phyloP scores from a whole-genome alignment of 2,329 filamentous ascomycete genomes.

The Ophiocordyceps australis region DNA sequence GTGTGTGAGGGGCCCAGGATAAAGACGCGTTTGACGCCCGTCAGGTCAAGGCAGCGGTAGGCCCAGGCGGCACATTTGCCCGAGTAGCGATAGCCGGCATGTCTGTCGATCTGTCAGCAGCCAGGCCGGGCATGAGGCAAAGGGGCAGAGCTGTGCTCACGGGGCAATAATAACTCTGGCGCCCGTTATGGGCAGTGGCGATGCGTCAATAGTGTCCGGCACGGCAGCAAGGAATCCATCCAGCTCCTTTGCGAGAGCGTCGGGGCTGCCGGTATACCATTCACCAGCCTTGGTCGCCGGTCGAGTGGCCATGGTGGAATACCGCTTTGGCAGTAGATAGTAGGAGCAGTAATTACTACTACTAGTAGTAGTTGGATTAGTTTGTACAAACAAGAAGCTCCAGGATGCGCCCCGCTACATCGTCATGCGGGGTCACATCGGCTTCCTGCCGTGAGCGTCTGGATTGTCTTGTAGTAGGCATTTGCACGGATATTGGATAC shows the following conservation, averaged over 20 bases:
- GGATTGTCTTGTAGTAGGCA: too few species aligned
- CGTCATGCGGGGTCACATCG: too few species aligned
- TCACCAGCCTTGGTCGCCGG: slow-evolving; percentile 60
- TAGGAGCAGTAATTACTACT: too few species aligned
- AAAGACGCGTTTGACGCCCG: slow-evolving; percentile 71
- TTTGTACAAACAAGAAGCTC: too few species aligned
- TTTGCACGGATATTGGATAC: too few species aligned
- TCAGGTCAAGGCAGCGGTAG: slow-evolving; percentile 75
- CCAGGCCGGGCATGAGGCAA: slow-evolving; percentile 3
- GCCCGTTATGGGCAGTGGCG: slow-evolving; percentile 45
- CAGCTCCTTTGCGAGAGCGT: slow-evolving; percentile 48
- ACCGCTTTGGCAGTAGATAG: background rate
- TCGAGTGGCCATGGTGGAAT: slow-evolving; percentile 11
- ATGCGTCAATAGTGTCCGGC: slow-evolving; percentile 41
- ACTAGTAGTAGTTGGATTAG: too few species aligned
- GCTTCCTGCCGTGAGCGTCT: too few species aligned
- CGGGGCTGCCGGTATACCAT: slow-evolving; percentile 59
- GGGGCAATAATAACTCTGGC: slow-evolving; percentile 83
- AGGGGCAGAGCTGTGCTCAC: too few species aligned
- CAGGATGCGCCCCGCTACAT: too few species aligned
- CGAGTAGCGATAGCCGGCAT: slow-evolving; percentile 87
- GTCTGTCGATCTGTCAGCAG: slow-evolving; percentile 30
- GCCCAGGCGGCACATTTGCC: slow-evolving; percentile 87
- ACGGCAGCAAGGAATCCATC: slow-evolving; percentile 59
- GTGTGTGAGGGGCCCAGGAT: slow-evolving; percentile 88